Evolutionary conservation across 345 rosid species (phyloP).

Genomic region (Syzygium jambos): DNA sequence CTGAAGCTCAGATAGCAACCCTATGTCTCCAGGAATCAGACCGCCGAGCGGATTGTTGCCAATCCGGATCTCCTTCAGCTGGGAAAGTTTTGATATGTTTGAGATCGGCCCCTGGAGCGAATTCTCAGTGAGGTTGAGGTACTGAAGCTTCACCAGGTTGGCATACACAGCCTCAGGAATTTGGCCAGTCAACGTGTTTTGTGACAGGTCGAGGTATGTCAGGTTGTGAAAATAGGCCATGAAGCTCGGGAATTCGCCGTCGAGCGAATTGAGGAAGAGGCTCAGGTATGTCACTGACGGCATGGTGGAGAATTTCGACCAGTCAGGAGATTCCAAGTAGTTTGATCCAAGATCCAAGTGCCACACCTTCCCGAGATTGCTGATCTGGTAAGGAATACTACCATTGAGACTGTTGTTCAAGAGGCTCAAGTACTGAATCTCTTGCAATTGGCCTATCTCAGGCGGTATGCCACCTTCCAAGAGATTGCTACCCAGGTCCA

Average conservation of each 20-base stretch:
- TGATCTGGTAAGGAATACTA: constrained; percentile 31
- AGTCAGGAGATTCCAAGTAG: constrained; percentile 32
- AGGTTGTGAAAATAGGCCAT: constrained; percentile 23
- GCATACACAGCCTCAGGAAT: constrained; percentile 34
- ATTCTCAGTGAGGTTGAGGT: constrained; percentile 29
- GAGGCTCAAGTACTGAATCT: background rate
- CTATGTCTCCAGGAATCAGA: constrained; percentile 30
- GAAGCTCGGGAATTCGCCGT: constrained; percentile 33
- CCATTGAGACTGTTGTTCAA: background rate
- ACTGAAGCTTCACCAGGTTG: constrained; percentile 33
- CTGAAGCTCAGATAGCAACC: constrained; percentile 26
- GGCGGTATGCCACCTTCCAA: background rate
- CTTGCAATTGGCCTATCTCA: background rate
- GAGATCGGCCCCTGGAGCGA: constrained; percentile 30
- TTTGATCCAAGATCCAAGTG: constrained; percentile 53
- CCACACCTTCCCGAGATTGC: constrained; percentile 34
- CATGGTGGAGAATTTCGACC: constrained; percentile 42
- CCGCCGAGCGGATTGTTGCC: constrained; percentile 26
- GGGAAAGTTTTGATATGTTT: constrained; percentile 40
- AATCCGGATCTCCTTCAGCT: constrained; percentile 25
- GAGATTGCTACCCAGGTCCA: background rate
- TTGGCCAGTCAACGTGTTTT: constrained; percentile 26
- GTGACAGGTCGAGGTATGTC: constrained; percentile 40
- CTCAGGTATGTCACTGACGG: constrained; percentile 32
- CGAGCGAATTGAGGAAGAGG: constrained; percentile 16